These are phyloP conservation scores for Parathielavia appendiculata DNA, from an alignment of 495 filamentous ascomycete species.

Conservation along the genomic window DNA sequence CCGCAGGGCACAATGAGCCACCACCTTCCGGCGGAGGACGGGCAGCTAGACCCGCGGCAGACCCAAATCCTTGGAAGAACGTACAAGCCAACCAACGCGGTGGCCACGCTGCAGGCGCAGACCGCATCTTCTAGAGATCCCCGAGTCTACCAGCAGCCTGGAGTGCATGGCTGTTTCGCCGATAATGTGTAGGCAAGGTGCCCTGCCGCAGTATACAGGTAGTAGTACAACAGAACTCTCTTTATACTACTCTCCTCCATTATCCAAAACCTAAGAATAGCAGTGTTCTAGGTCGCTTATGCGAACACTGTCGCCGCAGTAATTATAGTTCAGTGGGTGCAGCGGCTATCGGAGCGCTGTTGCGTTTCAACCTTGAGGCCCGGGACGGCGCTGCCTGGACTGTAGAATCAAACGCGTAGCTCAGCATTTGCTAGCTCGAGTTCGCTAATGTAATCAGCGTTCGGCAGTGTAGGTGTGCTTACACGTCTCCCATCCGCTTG, in stretches of 20 bases:
- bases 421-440: no score
- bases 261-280: constrained; percentile 12
- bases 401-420: constrained; percentile 2
- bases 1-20: constrained; percentile 46
- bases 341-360: no score
- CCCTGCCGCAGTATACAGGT: constrained; percentile 3
- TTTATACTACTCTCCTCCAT: constrained; percentile 14
- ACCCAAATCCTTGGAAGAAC: constrained; percentile 42
- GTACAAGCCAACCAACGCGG: constrained; percentile 59
- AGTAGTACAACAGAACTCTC: constrained; percentile 3
- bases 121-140: constrained; percentile 35
- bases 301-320: constrained; percentile 8
- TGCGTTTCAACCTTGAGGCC: constrained; percentile 8
- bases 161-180: constrained; percentile 43
- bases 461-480: no score
- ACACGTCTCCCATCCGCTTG: no score
- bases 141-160: constrained; percentile 48
- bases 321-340: no score
- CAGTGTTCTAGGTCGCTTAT: constrained; percentile 8
- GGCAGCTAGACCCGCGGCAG: constrained; percentile 46
- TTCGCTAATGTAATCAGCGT: no score
- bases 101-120: constrained; percentile 46
- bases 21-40: constrained; percentile 42
- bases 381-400: constrained; percentile 13
- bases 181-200: no score